phyloP scores from a whole-genome alignment of 2,329 filamentous ascomycete species.

The Cercospora zeae-maydis region DNA sequence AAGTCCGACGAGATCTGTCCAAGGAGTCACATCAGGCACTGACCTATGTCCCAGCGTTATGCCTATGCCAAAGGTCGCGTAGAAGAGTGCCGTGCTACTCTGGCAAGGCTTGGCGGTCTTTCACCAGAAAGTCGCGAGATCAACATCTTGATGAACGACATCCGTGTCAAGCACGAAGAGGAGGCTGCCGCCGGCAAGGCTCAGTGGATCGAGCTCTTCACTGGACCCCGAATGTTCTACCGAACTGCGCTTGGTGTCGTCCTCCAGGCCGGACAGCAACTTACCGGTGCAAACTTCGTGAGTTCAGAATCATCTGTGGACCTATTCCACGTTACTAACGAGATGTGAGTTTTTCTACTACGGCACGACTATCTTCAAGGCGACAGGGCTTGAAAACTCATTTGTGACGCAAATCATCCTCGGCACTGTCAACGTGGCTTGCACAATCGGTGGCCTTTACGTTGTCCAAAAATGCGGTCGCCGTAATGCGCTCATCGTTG shows the following conservation, averaged over 20 bases:
- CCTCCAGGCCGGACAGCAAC: conserved; percentile 35
- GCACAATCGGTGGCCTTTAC: conserved; percentile 47
- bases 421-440: conserved; percentile 47
- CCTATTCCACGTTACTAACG: not conserved
- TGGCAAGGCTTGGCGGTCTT: conserved; percentile 32
- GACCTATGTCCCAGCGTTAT: conserved; percentile 18
- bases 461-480: conserved; percentile 50
- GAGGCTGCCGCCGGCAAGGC: conserved; percentile 22
- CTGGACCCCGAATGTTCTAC: conserved; percentile 32
- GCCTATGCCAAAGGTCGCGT: conserved; percentile 33
- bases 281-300: conserved; percentile 44
- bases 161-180: conserved; percentile 34
- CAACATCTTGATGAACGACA: conserved; percentile 31
- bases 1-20: not conserved
- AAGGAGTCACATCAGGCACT: not conserved
- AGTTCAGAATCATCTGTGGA: conserved; percentile 26
- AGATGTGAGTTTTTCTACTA: conserved; percentile 20
- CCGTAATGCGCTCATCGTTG: conserved; percentile 46
- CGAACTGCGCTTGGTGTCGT: conserved; percentile 33
- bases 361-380: conserved; percentile 41
- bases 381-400: conserved; percentile 36
- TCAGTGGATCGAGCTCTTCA: conserved; percentile 30
- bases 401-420: conserved; percentile 50
- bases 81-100: conserved; percentile 33
- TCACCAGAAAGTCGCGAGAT: conserved; percentile 27